These are phyloP conservation scores for Amanita exitialis DNA, from an alignment of 768 basidiomycete species.

Conservation along the genomic window DNA sequence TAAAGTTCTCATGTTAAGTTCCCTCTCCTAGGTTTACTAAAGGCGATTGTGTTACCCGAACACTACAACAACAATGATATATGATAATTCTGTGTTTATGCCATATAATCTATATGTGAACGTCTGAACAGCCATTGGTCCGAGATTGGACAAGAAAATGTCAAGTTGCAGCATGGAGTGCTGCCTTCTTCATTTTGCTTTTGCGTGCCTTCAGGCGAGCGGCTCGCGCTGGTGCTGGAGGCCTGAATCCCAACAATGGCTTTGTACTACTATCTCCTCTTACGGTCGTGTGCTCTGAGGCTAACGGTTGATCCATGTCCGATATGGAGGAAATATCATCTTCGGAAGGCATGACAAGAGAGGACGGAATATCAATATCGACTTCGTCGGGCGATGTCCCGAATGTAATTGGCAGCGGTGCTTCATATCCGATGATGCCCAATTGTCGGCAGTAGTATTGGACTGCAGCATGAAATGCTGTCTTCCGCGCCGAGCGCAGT, in stretches of 20 bases:
- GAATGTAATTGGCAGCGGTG: constrained; percentile 52
- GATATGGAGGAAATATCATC: constrained; percentile 5
- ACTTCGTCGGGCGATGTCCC: constrained; percentile 21
- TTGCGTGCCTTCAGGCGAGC: constrained; percentile 27
- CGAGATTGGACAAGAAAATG: too few species aligned
- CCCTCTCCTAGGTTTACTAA: constrained; percentile 2
- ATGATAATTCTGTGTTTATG: neutral
- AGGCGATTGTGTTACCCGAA: neutral
- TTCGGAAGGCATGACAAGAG: constrained; percentile 7
- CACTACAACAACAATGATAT: neutral
- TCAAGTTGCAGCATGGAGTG: constrained; percentile 20
- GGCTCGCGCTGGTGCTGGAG: constrained; percentile 27
- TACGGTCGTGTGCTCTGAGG: constrained; percentile 7
- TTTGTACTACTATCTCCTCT: constrained; percentile 20
- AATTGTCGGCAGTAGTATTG: constrained; percentile 64
- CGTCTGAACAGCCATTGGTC: neutral
- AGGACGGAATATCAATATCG: constrained; percentile 11
- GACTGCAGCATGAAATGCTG: constrained; percentile 73
- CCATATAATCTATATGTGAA: neutral
- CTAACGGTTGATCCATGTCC: constrained; percentile 4
- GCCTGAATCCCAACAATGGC: constrained; percentile 36
- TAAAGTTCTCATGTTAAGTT: neutral
- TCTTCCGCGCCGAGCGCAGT: constrained; percentile 47
- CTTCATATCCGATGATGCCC: constrained; percentile 50
- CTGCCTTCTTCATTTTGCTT: constrained; percentile 31